These are phyloP conservation scores for Pseudisothecium myosuroides DNA, from an alignment of 225 moss, liverwort and hornwort genomes.

Conservation along the genomic window DNA sequence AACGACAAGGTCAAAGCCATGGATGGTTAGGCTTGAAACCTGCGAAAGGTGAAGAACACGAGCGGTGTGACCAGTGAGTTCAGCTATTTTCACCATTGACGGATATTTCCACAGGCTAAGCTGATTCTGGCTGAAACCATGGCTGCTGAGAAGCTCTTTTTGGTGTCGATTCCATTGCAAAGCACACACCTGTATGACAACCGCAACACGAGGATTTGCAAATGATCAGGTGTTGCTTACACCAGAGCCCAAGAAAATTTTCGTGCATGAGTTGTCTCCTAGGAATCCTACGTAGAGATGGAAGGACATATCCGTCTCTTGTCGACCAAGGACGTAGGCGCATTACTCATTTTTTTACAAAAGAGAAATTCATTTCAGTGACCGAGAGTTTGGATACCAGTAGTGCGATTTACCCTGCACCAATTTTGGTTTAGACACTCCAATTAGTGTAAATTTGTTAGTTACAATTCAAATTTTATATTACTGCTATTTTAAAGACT, in stretches of 20 bases:
- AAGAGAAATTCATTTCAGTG: too few relatives aligned
- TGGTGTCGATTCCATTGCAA: conserved; percentile 87
- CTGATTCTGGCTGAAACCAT: conserved; percentile 89
- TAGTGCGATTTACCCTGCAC: background rate
- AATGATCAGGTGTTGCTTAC: background rate
- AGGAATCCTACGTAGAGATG: background rate
- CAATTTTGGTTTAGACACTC: background rate
- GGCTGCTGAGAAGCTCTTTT: conserved; percentile 85
- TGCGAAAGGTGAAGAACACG: conserved; percentile 88
- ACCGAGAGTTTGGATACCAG: background rate
- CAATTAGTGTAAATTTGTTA: background rate
- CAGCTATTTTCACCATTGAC: conserved; percentile 79
- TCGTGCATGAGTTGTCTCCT: background rate
- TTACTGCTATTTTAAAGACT: background rate
- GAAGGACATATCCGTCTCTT: background rate
- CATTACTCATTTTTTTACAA: background rate
- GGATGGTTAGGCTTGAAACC: conserved; percentile 18
- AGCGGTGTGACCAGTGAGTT: conserved; percentile 77
- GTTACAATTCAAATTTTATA: background rate
- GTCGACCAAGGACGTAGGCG: background rate
- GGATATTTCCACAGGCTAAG: conserved; percentile 92
- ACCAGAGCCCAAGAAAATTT: background rate
- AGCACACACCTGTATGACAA: conserved; percentile 65
- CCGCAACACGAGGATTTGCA: background rate
- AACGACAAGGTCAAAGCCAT: background rate